These are phyloP conservation scores for Dictyostelium firmibasis DNA, from an alignment of 78 protist species.

Conservation along the genomic window DNA sequence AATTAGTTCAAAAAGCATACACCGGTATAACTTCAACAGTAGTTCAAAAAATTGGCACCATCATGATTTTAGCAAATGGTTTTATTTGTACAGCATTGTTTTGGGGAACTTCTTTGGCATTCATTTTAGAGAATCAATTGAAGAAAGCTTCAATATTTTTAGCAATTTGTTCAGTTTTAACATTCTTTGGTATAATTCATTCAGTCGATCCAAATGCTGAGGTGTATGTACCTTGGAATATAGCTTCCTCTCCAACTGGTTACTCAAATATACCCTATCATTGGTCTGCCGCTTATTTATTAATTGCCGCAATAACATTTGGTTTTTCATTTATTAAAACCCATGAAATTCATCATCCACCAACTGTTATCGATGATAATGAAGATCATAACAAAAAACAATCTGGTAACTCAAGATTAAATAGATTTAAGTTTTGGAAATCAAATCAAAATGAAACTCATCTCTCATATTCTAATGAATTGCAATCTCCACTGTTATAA, in stretches of 20 bases:
- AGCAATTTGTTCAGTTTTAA: neutral
- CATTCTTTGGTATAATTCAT: slow-evolving; percentile 73
- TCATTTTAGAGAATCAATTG: slow-evolving; percentile 22
- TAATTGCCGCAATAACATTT: slow-evolving; percentile 22
- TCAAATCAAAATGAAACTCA: neutral
- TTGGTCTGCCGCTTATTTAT: slow-evolving; percentile 39
- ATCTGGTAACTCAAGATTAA: neutral
- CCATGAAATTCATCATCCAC: neutral
- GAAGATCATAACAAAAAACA: neutral
- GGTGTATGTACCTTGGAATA: slow-evolving; percentile 63
- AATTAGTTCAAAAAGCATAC: neutral
- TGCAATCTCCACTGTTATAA: neutral
- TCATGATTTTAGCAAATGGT: slow-evolving; percentile 41
- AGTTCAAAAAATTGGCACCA: slow-evolving; percentile 14
- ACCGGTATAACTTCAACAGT: neutral
- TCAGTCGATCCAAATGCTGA: slow-evolving; percentile 71
- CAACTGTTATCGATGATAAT: neutral
- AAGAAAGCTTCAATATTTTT: slow-evolving; percentile 40
- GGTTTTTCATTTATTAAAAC: slow-evolving; percentile 19
- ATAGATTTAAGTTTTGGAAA: neutral
- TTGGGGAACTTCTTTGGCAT: slow-evolving; percentile 71
- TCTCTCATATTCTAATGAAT: neutral
- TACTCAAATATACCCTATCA: slow-evolving; percentile 56
- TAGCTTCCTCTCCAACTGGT: neutral
- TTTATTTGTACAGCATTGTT: slow-evolving; percentile 54